phyloP scores from a whole-genome alignment of 257 asterid genomes.

The Primulina tabacum region DNA sequence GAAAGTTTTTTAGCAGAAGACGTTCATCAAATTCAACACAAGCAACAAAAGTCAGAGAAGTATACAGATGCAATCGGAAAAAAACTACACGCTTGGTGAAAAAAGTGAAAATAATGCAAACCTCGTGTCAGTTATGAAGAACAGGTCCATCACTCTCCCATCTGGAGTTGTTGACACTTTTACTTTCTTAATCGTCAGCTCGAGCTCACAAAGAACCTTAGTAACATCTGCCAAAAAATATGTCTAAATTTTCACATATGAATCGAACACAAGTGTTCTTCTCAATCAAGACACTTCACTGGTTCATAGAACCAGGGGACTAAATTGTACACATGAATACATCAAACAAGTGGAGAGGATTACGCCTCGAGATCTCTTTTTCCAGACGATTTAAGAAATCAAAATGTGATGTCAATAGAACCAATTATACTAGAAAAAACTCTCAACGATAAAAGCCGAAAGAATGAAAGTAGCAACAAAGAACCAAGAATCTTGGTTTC shows the following conservation, averaged over 20 bases:
- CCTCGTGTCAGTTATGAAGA: slow-evolving; percentile 85
- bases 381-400: not conserved
- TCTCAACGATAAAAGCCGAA: too few species aligned
- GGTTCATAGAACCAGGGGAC: slow-evolving; percentile 5
- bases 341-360: not conserved
- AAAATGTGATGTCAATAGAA: not conserved
- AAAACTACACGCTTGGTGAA: not conserved
- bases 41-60: too few species aligned
- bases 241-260: slow-evolving; percentile 13
- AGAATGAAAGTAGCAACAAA: too few species aligned
- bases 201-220: slow-evolving; percentile 67
- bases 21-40: not conserved
- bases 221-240: slow-evolving; percentile 61
- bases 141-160: slow-evolving; percentile 81
- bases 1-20: not conserved
- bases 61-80: not conserved
- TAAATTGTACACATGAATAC: slow-evolving; percentile 8
- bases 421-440: too few species aligned
- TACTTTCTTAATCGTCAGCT: slow-evolving; percentile 71
- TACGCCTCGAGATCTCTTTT: not conserved
- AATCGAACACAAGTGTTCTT: slow-evolving; percentile 20
- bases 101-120: slow-evolving; percentile 14
- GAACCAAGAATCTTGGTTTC: not conserved
- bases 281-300: not conserved
- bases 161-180: slow-evolving; percentile 93